Evolutionary conservation across 768 basidiomycete species (phyloP).

Genomic region (Dentipellis fragilis): DNA sequence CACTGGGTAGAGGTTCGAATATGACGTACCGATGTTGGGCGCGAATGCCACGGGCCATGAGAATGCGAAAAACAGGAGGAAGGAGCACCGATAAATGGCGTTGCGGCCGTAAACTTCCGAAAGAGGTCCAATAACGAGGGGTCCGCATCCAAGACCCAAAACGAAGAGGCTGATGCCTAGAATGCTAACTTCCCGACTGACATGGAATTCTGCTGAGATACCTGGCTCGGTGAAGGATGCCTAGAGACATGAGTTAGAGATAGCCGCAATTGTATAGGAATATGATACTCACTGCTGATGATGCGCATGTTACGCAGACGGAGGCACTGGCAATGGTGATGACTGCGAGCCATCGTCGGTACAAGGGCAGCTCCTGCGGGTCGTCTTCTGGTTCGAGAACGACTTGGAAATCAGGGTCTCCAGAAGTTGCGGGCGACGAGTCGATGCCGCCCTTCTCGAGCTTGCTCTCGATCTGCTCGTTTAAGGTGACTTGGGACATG

Average conservation of each 20-base stretch:
- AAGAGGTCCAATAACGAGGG: slow-evolving; percentile 25
- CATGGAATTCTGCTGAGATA: slow-evolving; percentile 25
- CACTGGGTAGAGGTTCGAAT: too few relatives aligned
- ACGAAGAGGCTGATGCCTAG: slow-evolving; percentile 32
- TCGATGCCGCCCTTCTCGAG: neutral
- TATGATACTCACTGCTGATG: slow-evolving; percentile 2
- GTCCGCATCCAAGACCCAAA: slow-evolving; percentile 23
- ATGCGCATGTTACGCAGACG: slow-evolving; percentile 5
- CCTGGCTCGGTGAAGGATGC: slow-evolving; percentile 28
- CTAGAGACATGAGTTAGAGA: slow-evolving; percentile 7
- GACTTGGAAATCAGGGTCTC: neutral
- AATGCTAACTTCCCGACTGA: slow-evolving; percentile 30
- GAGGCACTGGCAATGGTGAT: slow-evolving; percentile 2
- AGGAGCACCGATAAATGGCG: slow-evolving; percentile 52
- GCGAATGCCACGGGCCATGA: slow-evolving; percentile 71
- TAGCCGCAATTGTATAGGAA: neutral
- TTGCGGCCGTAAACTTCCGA: slow-evolving; percentile 54
- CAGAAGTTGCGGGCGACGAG: neutral
- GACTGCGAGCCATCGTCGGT: slow-evolving; percentile 9
- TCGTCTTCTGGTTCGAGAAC: slow-evolving; percentile 11
- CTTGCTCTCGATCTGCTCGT: neutral
- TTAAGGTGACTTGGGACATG: neutral
- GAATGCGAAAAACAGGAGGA: slow-evolving; percentile 48
- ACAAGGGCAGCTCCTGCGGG: slow-evolving; percentile 3
- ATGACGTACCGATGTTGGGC: slow-evolving; percentile 44